Conservation (phyloP, 1,284 basidiomycete genomes). For the Marasmius sp. region DNA sequence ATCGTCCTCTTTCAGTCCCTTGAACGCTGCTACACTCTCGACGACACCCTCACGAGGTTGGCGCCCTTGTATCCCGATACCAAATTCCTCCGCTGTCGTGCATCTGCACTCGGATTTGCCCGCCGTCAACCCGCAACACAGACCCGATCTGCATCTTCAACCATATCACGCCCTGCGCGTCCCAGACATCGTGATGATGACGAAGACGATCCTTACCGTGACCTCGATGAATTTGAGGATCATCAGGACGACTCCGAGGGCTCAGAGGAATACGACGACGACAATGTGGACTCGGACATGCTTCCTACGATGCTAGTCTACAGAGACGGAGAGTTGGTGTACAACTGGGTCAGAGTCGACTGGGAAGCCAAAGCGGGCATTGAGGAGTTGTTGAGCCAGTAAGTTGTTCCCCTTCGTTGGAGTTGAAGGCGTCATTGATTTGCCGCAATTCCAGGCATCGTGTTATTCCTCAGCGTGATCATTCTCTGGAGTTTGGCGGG, state of each 20-base stretch:
- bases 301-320: constrained; percentile 84
- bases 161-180: neutral
- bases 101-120: constrained; percentile 77
- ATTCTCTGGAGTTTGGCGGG: constrained; percentile 27
- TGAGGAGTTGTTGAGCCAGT: constrained; percentile 68
- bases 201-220: constrained; percentile 45
- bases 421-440: neutral
- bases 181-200: constrained; percentile 32
- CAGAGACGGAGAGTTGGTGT: constrained; percentile 75
- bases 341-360: constrained; percentile 84
- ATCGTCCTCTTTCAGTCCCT: constrained; percentile 49
- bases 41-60: constrained; percentile 65
- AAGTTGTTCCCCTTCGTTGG: constrained; percentile 19
- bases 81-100: constrained; percentile 78
- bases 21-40: constrained; percentile 70
- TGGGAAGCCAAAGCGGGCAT: constrained; percentile 75
- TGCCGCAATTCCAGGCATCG: constrained; percentile 37
- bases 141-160: constrained; percentile 17
- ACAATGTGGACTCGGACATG: constrained; percentile 74
- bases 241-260: constrained; percentile 37
- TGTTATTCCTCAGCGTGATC: constrained; percentile 37
- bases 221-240: constrained; percentile 11
- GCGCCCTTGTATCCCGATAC: constrained; percentile 70
- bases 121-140: constrained; percentile 28
- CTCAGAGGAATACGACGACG: constrained; percentile 41